phyloP scores from a whole-genome alignment of 345 rosid species.

The Erysimum cheiranthoides region DNA sequence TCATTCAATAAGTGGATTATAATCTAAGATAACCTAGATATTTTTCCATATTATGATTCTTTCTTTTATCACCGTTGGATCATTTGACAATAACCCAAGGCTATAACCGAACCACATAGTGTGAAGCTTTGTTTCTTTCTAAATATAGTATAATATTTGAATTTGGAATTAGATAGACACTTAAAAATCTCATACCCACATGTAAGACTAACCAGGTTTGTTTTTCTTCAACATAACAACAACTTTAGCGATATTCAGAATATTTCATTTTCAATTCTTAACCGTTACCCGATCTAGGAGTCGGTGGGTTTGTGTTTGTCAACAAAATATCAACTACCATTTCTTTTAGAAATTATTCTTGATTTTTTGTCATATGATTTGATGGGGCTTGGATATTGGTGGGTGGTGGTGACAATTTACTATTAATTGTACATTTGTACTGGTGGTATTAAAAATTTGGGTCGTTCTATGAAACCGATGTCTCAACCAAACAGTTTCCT shows the following conservation, averaged over 20 bases:
- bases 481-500: conserved; percentile 33
- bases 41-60: conserved; percentile 14
- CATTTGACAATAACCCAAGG: conserved; percentile 18
- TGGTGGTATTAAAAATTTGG: conserved; percentile 11
- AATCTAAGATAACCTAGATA: conserved; percentile 30
- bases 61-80: conserved; percentile 26
- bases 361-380: neutral
- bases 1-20: conserved; percentile 30
- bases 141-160: conserved; percentile 31
- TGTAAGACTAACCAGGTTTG: conserved; percentile 8
- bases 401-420: conserved; percentile 36
- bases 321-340: neutral
- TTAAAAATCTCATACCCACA: neutral
- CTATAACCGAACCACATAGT: conserved; percentile 30
- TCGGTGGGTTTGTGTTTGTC: conserved; percentile 41
- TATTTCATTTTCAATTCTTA: conserved; percentile 21
- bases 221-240: conserved; percentile 11
- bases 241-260: neutral
- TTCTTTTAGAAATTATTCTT: neutral
- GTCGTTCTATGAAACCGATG: conserved; percentile 36
- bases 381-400: conserved; percentile 33
- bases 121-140: conserved; percentile 28
- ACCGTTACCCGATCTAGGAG: conserved; percentile 37
- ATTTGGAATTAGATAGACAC: neutral
- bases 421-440: neutral